Evolutionary conservation across 2,329 filamentous ascomycete genomes (phyloP).

Genomic region (Blumeria hordei): DNA sequence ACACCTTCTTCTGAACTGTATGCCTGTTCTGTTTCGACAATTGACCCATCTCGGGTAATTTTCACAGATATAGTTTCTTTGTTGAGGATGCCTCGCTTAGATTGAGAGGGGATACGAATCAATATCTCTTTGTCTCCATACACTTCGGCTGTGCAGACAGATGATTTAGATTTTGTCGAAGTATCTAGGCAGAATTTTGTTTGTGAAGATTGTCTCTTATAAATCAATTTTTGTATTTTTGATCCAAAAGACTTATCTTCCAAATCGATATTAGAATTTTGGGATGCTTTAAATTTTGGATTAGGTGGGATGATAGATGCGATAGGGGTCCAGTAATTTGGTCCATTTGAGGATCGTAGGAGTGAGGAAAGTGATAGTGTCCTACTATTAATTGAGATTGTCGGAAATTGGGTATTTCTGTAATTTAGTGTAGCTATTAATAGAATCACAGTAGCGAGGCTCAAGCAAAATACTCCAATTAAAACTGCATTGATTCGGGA

Average conservation of each 20-base stretch:
- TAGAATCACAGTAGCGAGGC: constrained; percentile 4
- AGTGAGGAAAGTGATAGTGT: constrained; percentile 9
- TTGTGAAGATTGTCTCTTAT: background rate
- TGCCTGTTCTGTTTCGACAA: constrained; percentile 22
- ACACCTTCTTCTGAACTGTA: constrained; percentile 15
- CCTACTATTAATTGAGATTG: constrained; percentile 15
- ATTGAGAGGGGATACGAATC: constrained; percentile 25
- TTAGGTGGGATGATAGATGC: background rate
- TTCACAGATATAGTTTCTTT: constrained; percentile 31
- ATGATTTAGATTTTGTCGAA: constrained; percentile 9
- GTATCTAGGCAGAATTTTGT: background rate
- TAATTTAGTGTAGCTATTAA: constrained; percentile 2
- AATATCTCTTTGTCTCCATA: constrained; percentile 26
- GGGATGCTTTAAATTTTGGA: constrained; percentile 5
- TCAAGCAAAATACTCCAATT: constrained; percentile 9
- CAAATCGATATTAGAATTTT: constrained; percentile 13
- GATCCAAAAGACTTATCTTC: constrained; percentile 15
- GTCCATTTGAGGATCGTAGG: constrained; percentile 3
- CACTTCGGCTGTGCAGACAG: constrained; percentile 22
- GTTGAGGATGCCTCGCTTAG: constrained; percentile 28
- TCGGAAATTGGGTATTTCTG: constrained; percentile 6
- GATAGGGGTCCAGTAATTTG: background rate
- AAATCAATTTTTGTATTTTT: constrained; percentile 13
- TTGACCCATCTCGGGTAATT: constrained; percentile 23
- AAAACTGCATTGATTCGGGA: constrained; percentile 5